Percentiles rank a stretch among this genome's conserved stretches.
Evolutionary conservation across 108 stramenopile genomes (phyloP).

Genomic region (Thalassiosira profunda): DNA sequence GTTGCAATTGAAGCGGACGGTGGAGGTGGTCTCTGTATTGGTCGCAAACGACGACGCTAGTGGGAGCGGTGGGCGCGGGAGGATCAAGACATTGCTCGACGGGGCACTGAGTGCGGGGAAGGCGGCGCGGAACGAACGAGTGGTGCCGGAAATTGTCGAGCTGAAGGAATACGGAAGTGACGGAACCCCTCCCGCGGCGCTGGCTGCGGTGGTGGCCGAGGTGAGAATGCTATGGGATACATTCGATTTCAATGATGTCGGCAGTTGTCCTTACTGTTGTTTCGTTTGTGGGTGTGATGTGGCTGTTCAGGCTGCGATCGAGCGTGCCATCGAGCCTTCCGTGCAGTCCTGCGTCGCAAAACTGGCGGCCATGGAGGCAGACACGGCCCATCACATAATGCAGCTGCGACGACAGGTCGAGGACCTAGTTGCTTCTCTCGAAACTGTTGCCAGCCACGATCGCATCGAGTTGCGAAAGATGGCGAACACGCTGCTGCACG

Average conservation of each 20-base stretch:
- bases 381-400: slow-evolving; percentile 22
- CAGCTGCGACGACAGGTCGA: slow-evolving; percentile 25
- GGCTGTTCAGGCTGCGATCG: slow-evolving; percentile 43
- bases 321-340: slow-evolving; percentile 48
- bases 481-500: slow-evolving; percentile 51
- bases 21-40: slow-evolving; percentile 42
- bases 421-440: slow-evolving; percentile 17
- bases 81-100: slow-evolving; percentile 61
- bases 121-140: slow-evolving; percentile 60
- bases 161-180: slow-evolving; percentile 62
- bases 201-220: slow-evolving; percentile 29
- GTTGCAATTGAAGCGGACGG: slow-evolving; percentile 80
- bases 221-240: too few species aligned
- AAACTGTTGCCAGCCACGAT: neutral
- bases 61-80: slow-evolving; percentile 8
- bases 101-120: slow-evolving; percentile 76
- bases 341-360: slow-evolving; percentile 42
- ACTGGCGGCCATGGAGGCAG: slow-evolving; percentile 27
- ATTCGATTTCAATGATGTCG: too few species aligned
- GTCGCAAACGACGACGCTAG: neutral
- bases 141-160: slow-evolving; percentile 54
- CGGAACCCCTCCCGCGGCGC: slow-evolving; percentile 45
- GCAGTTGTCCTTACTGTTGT: neutral
- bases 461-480: slow-evolving; percentile 16
- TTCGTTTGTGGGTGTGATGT: too few species aligned